Conservation (phyloP, 2,329 filamentous ascomycete genomes). For the Neocatenulostroma microsporum region DNA sequence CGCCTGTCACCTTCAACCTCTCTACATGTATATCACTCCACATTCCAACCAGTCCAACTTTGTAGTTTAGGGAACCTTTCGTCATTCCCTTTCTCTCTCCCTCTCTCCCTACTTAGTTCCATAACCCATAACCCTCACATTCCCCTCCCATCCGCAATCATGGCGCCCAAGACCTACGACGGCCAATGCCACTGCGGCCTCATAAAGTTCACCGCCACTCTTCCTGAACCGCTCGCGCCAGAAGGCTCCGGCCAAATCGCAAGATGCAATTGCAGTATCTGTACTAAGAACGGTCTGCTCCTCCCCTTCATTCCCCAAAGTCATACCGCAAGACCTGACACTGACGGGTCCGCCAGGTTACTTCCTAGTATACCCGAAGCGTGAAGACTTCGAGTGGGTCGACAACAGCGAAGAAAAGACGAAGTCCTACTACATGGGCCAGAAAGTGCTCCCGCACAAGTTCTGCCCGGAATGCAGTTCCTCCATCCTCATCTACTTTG, state of each 20-base stretch:
- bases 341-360: constrained; percentile 15
- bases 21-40: too few relatives aligned
- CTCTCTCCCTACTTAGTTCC: too few relatives aligned
- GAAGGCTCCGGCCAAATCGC: constrained; percentile 12
- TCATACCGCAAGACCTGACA: too few relatives aligned
- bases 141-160: too few relatives aligned
- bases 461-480: constrained; percentile 22
- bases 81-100: too few relatives aligned
- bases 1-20: too few relatives aligned
- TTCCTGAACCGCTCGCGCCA: constrained; percentile 14
- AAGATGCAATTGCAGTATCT: constrained; percentile 23
- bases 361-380: constrained; percentile 13
- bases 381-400: constrained; percentile 15
- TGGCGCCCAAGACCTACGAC: constrained; percentile 17
- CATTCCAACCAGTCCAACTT: too few relatives aligned
- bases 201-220: constrained; percentile 14
- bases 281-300: constrained; percentile 16
- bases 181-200: constrained; percentile 21
- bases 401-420: constrained; percentile 10
- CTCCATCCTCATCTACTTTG: constrained; percentile 20
- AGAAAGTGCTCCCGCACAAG: constrained; percentile 14
- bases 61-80: too few relatives aligned
- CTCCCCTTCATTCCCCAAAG: not conserved
- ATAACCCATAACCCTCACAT: too few relatives aligned
- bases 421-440: constrained; percentile 14